Percentiles rank a stretch among this genome's conserved stretches.
These are phyloP conservation scores for Populus alba DNA, from an alignment of 345 rosid genomes.

Conservation along the genomic window DNA sequence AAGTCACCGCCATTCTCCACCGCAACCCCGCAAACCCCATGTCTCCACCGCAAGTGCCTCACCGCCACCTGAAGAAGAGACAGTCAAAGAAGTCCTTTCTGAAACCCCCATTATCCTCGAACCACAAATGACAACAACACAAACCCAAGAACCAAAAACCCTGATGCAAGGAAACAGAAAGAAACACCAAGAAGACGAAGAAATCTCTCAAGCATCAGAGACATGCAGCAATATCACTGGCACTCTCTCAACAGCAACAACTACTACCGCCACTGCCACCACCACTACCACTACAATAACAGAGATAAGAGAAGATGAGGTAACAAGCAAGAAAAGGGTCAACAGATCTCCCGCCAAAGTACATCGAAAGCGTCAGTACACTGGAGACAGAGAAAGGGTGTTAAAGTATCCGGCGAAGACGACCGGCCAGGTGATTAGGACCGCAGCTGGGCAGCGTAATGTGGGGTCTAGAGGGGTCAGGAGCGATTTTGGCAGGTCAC, in stretches of 20 bases:
- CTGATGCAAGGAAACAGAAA: constrained; percentile 7
- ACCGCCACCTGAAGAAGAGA: constrained; percentile 55
- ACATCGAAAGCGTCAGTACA: constrained; percentile 40
- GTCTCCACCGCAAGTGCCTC: constrained; percentile 15
- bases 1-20: background rate
- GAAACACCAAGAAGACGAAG: constrained; percentile 28
- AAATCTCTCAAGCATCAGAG: constrained; percentile 52
- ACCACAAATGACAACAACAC: constrained; percentile 7
- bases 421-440: constrained; percentile 16
- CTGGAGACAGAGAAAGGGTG: constrained; percentile 23
- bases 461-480: constrained; percentile 34
- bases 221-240: constrained; percentile 44
- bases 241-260: constrained; percentile 44
- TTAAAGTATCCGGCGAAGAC: constrained; percentile 19
- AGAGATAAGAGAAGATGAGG: constrained; percentile 54
- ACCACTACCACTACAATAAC: constrained; percentile 30
- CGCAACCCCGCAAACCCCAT: background rate
- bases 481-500: constrained; percentile 28
- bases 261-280: constrained; percentile 45
- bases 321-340: constrained; percentile 41
- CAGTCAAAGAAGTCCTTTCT: constrained; percentile 65
- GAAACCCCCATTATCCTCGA: constrained; percentile 36
- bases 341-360: constrained; percentile 37
- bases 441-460: constrained; percentile 19
- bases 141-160: constrained; percentile 1